phyloP scores from a whole-genome alignment of 306 rosid species.

The Cicer arietinum region DNA sequence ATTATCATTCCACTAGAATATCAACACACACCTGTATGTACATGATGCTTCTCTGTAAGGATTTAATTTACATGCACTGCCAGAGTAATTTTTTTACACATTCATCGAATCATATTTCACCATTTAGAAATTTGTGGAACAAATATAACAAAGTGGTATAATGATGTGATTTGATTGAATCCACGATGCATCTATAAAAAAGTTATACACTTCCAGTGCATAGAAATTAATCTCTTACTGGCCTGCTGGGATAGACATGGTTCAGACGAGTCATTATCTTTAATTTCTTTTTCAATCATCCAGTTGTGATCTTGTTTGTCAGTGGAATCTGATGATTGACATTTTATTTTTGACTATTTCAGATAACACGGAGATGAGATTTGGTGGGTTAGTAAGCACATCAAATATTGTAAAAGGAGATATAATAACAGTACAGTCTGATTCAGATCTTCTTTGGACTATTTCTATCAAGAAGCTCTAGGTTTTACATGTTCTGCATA shows the following conservation, averaged over 20 bases:
- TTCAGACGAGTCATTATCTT: constrained; percentile 19
- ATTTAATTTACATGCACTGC: too few relatives aligned
- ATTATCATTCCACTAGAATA: constrained; percentile 15
- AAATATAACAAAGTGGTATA: too few relatives aligned
- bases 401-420: constrained; percentile 78
- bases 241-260: constrained; percentile 11
- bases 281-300: neutral
- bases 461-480: constrained; percentile 69
- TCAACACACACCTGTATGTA: constrained; percentile 4
- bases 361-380: constrained; percentile 77
- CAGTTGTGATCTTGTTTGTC: constrained; percentile 19
- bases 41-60: constrained; percentile 10
- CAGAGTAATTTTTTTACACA: too few relatives aligned
- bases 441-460: constrained; percentile 97
- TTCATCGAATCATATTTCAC: too few relatives aligned
- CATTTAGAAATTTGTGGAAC: too few relatives aligned
- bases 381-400: constrained; percentile 91
- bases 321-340: constrained; percentile 29
- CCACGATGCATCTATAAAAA: too few relatives aligned
- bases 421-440: constrained; percentile 76
- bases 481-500: constrained; percentile 41
- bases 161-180: too few relatives aligned
- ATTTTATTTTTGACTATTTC: constrained; percentile 47
- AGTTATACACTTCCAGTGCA: too few relatives aligned
- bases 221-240: too few relatives aligned